phyloP scores from a whole-genome alignment of 768 basidiomycete genomes.

The Kwoniella europaea region DNA sequence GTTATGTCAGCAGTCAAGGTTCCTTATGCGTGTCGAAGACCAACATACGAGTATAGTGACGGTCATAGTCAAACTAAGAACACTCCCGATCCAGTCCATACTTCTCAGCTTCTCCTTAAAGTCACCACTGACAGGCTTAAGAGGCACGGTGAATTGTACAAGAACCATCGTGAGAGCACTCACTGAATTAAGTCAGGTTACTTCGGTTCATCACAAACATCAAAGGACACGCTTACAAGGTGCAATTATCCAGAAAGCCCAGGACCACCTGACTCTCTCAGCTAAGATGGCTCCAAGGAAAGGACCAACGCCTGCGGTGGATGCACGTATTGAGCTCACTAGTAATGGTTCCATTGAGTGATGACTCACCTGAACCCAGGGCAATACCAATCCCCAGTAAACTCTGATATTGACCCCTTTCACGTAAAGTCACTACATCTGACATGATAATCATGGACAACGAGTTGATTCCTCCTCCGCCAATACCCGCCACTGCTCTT shows the following conservation, averaged over 20 bases:
- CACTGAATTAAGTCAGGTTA: not conserved
- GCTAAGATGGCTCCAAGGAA: conserved; percentile 26
- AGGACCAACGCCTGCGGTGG: conserved; percentile 12
- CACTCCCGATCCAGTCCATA: conserved; percentile 47
- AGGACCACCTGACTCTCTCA: conserved; percentile 33
- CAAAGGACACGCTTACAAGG: conserved; percentile 11
- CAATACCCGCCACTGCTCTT: conserved; percentile 36
- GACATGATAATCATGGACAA: conserved; percentile 43
- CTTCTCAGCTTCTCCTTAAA: conserved; percentile 31
- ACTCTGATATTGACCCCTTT: conserved; percentile 34
- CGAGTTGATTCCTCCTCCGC: conserved; percentile 39
- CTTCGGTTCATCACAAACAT: too few species aligned
- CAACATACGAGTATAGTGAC: conserved; percentile 37
- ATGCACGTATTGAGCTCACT: not conserved
- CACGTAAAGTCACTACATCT: conserved; percentile 37
- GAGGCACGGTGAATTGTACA: conserved; percentile 35
- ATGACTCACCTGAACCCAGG: conserved; percentile 19
- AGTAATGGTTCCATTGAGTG: not conserved
- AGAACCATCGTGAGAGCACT: conserved; percentile 31
- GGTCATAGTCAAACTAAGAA: conserved; percentile 37
- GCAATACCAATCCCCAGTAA: conserved; percentile 30
- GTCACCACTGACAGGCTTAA: conserved; percentile 30
- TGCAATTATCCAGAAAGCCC: conserved; percentile 35
- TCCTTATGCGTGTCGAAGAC: not conserved
- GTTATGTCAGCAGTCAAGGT: not conserved